Evolutionary conservation across 106 monocot genomes (phyloP).

Genomic region (Platanthera guangdongensis): DNA sequence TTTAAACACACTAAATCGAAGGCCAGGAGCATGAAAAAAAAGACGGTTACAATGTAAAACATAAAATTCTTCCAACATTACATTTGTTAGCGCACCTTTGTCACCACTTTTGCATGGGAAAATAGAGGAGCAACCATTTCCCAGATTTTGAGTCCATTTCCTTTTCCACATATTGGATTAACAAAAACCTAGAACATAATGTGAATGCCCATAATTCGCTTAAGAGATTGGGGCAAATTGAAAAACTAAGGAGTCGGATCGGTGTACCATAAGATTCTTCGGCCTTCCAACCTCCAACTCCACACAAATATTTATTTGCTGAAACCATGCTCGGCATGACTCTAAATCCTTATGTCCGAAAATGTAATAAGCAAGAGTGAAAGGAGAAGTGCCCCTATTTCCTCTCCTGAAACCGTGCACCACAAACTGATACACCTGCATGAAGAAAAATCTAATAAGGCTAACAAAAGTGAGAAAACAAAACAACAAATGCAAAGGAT

Average conservation of each 20-base stretch:
- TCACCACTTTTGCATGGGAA: conserved; percentile 59
- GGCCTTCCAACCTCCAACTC: conserved; percentile 43
- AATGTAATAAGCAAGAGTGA: conserved; percentile 49
- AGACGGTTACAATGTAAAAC: not conserved
- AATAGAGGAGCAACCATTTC: conserved; percentile 74
- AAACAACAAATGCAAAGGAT: conserved; percentile 8
- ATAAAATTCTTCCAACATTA: not conserved
- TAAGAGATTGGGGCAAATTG: not conserved
- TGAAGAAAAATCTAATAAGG: conserved; percentile 3
- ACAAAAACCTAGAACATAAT: conserved; percentile 68
- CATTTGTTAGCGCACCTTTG: conserved; percentile 32
- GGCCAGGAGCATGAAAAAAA: not conserved
- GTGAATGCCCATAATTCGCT: not conserved
- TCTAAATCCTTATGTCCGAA: conserved; percentile 66
- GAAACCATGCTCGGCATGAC: conserved; percentile 56
- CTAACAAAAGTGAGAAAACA: not conserved
- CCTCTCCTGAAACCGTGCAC: conserved; percentile 46
- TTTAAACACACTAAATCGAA: not conserved
- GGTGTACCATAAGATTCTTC: conserved; percentile 68
- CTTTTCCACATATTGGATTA: conserved; percentile 84
- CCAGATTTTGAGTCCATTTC: conserved; percentile 61
- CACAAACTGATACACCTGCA: conserved; percentile 74
- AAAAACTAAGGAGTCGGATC: not conserved
- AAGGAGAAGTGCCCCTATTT: conserved; percentile 26
- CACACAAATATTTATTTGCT: conserved; percentile 29